These are phyloP conservation scores for Mallotus repandus DNA, from an alignment of 441 rosid species.

Conservation along the genomic window DNA sequence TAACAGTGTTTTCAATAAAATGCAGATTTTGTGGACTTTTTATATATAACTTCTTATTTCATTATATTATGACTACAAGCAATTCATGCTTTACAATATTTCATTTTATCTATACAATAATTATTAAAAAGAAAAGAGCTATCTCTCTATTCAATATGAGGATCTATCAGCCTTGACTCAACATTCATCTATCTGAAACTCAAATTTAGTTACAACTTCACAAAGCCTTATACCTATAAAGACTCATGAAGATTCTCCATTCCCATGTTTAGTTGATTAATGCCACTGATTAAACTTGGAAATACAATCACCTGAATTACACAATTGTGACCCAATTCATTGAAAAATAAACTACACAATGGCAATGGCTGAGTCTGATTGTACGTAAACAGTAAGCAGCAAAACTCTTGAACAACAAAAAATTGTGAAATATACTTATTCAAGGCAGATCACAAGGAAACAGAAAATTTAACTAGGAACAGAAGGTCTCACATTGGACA, in stretches of 20 bases:
- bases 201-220: background rate
- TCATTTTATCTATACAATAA: background rate
- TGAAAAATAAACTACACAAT: background rate
- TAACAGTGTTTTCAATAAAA: too few species aligned
- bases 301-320: background rate
- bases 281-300: background rate
- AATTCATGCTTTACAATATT: background rate
- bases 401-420: background rate
- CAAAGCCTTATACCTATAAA: background rate
- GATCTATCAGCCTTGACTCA: background rate
- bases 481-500: constrained; percentile 85
- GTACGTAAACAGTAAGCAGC: background rate
- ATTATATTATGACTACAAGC: too few species aligned
- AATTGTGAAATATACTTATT: background rate
- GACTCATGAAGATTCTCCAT: background rate
- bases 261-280: background rate
- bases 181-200: background rate
- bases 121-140: background rate
- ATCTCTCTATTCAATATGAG: background rate
- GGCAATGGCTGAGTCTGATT: background rate
- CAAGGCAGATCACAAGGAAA: background rate
- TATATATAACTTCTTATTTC: too few species aligned
- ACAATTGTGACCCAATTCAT: background rate
- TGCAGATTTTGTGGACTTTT: too few species aligned
- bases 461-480: background rate